Conservation (phyloP, 345 rosid species). For the Trapa incisa region DNA sequence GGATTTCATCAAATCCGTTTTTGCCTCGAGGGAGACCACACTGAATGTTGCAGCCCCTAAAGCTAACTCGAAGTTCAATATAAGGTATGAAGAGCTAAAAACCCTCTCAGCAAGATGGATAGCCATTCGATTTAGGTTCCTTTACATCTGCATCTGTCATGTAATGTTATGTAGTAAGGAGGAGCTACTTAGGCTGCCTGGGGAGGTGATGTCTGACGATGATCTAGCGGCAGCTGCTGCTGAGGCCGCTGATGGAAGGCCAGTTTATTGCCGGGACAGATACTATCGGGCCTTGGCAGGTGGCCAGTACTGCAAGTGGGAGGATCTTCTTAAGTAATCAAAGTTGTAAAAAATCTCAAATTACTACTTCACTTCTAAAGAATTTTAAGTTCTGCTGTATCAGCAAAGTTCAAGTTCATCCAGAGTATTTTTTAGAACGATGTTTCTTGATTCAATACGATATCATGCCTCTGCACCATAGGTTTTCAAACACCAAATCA, state of each 20-base stretch:
- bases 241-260: conserved; percentile 94
- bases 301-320: conserved; percentile 99
- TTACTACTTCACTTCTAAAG: not conserved
- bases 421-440: not conserved
- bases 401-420: not conserved
- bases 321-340: conserved; percentile 45
- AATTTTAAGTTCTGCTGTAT: not conserved
- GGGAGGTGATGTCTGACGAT: conserved; percentile 59
- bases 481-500: too few species aligned
- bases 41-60: conserved; percentile 29
- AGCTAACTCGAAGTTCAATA: conserved; percentile 39
- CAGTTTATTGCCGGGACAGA: conserved; percentile 92
- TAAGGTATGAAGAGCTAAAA: conserved; percentile 33
- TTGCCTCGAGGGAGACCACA: conserved; percentile 24
- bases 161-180: conserved; percentile 40
- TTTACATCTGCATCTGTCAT: not conserved
- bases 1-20: conserved; percentile 39
- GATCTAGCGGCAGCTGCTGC: conserved; percentile 90
- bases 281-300: conserved; percentile 92
- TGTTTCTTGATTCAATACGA: not conserved
- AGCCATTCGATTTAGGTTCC: not conserved
- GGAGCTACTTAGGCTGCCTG: conserved; percentile 53
- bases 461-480: too few species aligned
- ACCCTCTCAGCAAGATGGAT: not conserved
- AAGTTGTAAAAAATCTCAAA: not conserved